Base-by-base conservation (phyloP, 2,329 filamentous ascomycete genomes). In the Exophiala spinifera region DNA sequence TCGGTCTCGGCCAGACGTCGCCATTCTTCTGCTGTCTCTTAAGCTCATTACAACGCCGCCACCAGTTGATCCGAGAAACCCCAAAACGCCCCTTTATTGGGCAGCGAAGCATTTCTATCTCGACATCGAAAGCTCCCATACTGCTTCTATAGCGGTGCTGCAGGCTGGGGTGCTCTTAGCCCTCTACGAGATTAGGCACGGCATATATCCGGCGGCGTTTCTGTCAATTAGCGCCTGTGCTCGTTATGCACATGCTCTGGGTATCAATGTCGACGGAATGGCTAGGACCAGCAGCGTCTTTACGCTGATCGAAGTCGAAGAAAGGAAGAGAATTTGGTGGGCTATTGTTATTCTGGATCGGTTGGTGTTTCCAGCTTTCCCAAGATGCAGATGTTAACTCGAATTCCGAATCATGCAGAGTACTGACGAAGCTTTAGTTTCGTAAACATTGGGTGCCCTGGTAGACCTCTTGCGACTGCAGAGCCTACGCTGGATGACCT, bases 191-290 rank as follows among this genome's bases (percentile, higher is more conserved):
- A 28, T 65, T n/a, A 63, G 61, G 3, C 67, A 70, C 52, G 66
- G 59, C 23, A 70, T 70, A 8, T 70, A 69, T 51, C 69, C 69
- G 8, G 62, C 65, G 13, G 69, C 69, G 23, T 69, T 63, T 51
- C 51, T 70, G 10, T 64, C 66, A 6, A 53, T 54, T 20, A 55
- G 53, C 8, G 49, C 51, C 17, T 62, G 53, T 43, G 55, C 56
- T 10, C 43, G 57, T 13, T 39, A 57, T n/a, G 60, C 50, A 14
- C 45, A 55, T 21, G 51, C 58, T 13, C 47, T 63, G 21, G 61
- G 55, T 14, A 40, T 63, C 20, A 54, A 63, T 31, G 19, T 39
- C 34, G 31, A 51, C 37, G 14, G 50, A 37, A 31, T 31, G 10
- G 11, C 7, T 3, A 31, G 28, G 11, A 3, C 10, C 11, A 31